Evolutionary conservation across 179 eudicot genomes (phyloP).

Genomic region (Carnegiea gigantea): DNA sequence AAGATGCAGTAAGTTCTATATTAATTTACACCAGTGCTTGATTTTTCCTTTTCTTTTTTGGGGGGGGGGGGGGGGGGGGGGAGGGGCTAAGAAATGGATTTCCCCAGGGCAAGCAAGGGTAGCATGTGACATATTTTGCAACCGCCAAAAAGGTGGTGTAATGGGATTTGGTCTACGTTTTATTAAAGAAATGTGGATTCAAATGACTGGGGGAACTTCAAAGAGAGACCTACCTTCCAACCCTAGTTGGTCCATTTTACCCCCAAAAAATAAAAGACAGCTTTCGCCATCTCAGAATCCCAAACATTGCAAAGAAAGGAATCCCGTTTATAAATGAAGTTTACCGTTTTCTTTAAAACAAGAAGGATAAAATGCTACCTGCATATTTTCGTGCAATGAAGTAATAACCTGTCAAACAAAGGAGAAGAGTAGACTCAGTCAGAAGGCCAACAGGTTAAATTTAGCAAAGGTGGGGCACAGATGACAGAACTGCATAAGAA

Average conservation of each 20-base stretch:
- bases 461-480: neutral
- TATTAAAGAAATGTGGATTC: neutral
- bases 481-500: neutral
- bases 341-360: too few relatives aligned
- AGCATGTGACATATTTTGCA: too few relatives aligned
- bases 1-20: neutral
- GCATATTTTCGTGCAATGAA: conserved; percentile 54
- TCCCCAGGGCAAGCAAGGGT: too few relatives aligned
- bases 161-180: neutral
- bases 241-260: neutral
- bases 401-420: conserved; percentile 48
- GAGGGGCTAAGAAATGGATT: too few relatives aligned
- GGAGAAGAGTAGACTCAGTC: conserved; percentile 6
- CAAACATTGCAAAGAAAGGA: neutral
- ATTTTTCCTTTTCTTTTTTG: neutral
- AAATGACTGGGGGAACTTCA: too few relatives aligned
- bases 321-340: neutral
- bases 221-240: neutral
- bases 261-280: neutral
- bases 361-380: conserved; percentile 39
- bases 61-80: too few relatives aligned
- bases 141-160: too few relatives aligned
- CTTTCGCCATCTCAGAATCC: neutral
- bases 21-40: neutral
- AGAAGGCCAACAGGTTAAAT: neutral